A percentile compares a stretch with the other conserved stretches of the same genome.
phyloP scores from a whole-genome alignment of 2,329 filamentous ascomycete genomes.

The Diplodia seriata region DNA sequence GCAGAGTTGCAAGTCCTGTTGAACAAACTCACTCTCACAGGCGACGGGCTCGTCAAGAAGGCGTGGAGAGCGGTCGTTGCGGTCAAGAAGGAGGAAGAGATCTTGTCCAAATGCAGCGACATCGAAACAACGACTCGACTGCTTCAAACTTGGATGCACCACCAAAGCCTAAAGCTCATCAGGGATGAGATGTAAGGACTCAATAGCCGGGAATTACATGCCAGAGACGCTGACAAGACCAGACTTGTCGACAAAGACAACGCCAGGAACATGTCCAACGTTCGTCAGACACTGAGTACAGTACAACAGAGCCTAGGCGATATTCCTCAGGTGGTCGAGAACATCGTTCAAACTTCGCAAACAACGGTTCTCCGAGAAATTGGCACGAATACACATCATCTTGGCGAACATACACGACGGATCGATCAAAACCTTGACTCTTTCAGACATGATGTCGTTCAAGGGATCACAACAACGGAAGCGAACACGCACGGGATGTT shows the following conservation, averaged over 20 bases:
- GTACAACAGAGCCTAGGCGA: background rate
- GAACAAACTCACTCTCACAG: background rate
- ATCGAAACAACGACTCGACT: background rate
- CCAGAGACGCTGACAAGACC: background rate
- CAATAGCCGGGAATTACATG: fast-evolving
- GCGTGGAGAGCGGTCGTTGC: background rate
- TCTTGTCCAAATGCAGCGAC: background rate
- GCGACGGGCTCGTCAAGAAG: background rate
- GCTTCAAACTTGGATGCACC: background rate
- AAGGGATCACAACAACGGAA: background rate
- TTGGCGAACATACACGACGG: background rate
- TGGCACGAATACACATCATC: background rate
- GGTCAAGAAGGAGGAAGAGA: slow-evolving; percentile 5
- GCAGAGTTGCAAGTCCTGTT: background rate
- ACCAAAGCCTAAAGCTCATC: background rate
- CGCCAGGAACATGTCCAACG: background rate
- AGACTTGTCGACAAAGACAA: background rate
- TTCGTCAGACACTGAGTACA: background rate
- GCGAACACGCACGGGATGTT: background rate
- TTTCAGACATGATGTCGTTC: background rate
- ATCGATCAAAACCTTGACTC: background rate
- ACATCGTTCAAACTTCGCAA: background rate
- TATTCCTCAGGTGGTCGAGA: background rate
- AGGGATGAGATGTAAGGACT: background rate
- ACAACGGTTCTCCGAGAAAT: background rate